Evolutionary conservation across 2,329 filamentous ascomycete species (phyloP).

Genomic region (Thelonectria blattea): DNA sequence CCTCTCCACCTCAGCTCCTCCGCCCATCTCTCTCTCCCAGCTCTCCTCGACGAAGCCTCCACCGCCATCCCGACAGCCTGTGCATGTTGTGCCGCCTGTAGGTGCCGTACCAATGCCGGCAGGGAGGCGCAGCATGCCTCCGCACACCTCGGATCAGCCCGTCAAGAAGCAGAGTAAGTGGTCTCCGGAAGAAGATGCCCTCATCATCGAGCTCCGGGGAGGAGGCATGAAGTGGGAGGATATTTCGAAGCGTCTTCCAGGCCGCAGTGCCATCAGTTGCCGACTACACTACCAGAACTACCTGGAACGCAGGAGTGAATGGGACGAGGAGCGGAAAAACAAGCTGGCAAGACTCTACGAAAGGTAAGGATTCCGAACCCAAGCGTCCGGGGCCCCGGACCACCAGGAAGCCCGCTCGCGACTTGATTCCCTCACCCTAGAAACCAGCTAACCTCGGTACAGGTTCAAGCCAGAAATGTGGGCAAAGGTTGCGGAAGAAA

Average conservation of each 20-base stretch:
- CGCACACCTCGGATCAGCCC: slow-evolving; percentile 68
- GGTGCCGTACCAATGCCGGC: slow-evolving; percentile 42
- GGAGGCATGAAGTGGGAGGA: slow-evolving; percentile 99
- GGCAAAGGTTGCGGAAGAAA: slow-evolving; percentile 93
- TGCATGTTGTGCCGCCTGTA: slow-evolving; percentile 39
- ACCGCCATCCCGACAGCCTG: slow-evolving; percentile 30
- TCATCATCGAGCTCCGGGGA: slow-evolving; percentile 90
- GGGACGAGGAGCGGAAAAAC: slow-evolving; percentile 98
- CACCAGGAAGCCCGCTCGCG: neutral
- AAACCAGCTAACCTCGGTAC: slow-evolving; percentile 30
- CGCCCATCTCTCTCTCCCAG: slow-evolving; percentile 16
- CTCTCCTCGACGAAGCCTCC: slow-evolving; percentile 30
- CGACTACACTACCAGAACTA: slow-evolving; percentile 97
- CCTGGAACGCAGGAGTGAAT: slow-evolving; percentile 87
- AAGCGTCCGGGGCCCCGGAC: neutral
- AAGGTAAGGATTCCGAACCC: slow-evolving; percentile 63
- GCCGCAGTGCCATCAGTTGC: slow-evolving; percentile 92
- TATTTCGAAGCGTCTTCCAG: slow-evolving; percentile 88
- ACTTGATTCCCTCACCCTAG: neutral
- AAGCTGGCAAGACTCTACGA: slow-evolving; percentile 94
- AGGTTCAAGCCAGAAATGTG: slow-evolving; percentile 99
- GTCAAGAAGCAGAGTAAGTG: slow-evolving; percentile 97
- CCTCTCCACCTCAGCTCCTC: slow-evolving; percentile 9
- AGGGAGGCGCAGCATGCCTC: slow-evolving; percentile 44
- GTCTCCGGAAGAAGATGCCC: slow-evolving; percentile 90